phyloP scores from a whole-genome alignment of 2,329 filamentous ascomycete species.

The Nothopassalora personata region DNA sequence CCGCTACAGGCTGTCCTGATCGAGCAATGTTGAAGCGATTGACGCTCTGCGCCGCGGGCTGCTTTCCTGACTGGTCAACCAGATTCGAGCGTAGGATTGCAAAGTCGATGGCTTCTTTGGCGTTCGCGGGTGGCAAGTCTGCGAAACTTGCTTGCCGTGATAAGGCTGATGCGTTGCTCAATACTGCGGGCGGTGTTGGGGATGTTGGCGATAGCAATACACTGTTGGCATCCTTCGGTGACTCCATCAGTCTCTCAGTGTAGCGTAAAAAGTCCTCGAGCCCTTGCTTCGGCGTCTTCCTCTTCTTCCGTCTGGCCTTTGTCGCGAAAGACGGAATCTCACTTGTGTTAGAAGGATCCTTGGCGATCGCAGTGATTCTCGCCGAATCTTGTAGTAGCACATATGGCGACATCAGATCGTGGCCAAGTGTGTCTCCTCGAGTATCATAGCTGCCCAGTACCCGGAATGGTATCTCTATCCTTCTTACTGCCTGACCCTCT shows the following conservation, averaged over 20 bases:
- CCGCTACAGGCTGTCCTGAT: conserved; percentile 84
- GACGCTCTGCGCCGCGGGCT: conserved; percentile 54
- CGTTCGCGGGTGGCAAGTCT: conserved; percentile 50
- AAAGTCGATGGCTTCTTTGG: conserved; percentile 82
- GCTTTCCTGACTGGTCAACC: conserved; percentile 56
- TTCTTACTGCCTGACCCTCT: conserved; percentile 74
- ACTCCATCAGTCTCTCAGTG: conserved; percentile 66
- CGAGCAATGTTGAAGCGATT: conserved; percentile 94
- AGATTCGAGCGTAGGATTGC: conserved; percentile 78
- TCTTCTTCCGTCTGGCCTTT: conserved; percentile 32
- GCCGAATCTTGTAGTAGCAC: conserved; percentile 83
- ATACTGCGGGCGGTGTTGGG: conserved; percentile 43
- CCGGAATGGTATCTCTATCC: conserved; percentile 88
- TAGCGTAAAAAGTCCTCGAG: conserved; percentile 68
- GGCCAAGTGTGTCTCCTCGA: conserved; percentile 80
- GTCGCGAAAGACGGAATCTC: conserved; percentile 15
- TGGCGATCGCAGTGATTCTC: conserved; percentile 41
- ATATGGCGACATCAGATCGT: conserved; percentile 92
- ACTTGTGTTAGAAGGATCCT: conserved; percentile 10
- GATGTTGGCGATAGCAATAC: conserved; percentile 68
- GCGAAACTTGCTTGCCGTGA: conserved; percentile 33
- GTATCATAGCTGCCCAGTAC: conserved; percentile 89
- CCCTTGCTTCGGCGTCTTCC: conserved; percentile 28
- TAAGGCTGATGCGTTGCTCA: conserved; percentile 49
- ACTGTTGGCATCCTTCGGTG: conserved; percentile 49